Percentiles rank a stretch among this genome's conserved stretches.
These are phyloP conservation scores for Pleodorina starrii DNA, from an alignment of 139 green algal genomes.

Conservation along the genomic window DNA sequence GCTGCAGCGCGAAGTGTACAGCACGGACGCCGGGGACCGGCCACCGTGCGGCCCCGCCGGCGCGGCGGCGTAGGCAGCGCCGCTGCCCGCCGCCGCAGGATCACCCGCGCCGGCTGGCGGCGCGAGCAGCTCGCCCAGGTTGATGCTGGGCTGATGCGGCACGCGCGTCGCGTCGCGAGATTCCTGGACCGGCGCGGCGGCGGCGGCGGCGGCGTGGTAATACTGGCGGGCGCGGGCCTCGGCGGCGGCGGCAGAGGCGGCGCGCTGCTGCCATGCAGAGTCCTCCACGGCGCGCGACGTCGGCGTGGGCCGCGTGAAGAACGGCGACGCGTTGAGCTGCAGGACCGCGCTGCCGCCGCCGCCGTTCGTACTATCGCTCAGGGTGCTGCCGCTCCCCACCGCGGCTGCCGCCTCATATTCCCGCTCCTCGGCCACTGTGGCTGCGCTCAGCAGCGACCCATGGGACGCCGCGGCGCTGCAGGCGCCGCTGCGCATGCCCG, in stretches of 20 bases:
- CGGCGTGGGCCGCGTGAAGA: too few relatives aligned
- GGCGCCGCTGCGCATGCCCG: neutral
- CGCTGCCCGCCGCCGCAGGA: too few relatives aligned
- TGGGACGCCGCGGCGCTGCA: neutral
- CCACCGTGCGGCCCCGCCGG: neutral
- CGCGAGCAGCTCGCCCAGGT: neutral
- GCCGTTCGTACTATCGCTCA: neutral
- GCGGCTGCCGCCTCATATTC: neutral
- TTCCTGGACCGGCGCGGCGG: neutral
- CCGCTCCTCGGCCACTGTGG: neutral
- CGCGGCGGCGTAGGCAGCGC: neutral
- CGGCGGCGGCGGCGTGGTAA: neutral
- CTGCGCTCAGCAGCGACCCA: neutral
- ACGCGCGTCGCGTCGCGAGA: neutral
- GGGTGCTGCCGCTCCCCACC: neutral
- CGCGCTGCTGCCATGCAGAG: too few relatives aligned
- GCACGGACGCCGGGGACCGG: neutral
- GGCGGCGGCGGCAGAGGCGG: too few relatives aligned
- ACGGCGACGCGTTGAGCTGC: neutral
- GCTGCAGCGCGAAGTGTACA: constrained; percentile 19
- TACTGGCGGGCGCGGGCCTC: too few relatives aligned
- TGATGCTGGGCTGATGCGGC: neutral
- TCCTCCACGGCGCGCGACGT: too few relatives aligned
- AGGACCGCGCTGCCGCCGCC: neutral
- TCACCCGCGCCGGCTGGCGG: too few relatives aligned